Conservation (phyloP, 2,329 filamentous ascomycete species). For the Colletotrichum gigasporum region DNA sequence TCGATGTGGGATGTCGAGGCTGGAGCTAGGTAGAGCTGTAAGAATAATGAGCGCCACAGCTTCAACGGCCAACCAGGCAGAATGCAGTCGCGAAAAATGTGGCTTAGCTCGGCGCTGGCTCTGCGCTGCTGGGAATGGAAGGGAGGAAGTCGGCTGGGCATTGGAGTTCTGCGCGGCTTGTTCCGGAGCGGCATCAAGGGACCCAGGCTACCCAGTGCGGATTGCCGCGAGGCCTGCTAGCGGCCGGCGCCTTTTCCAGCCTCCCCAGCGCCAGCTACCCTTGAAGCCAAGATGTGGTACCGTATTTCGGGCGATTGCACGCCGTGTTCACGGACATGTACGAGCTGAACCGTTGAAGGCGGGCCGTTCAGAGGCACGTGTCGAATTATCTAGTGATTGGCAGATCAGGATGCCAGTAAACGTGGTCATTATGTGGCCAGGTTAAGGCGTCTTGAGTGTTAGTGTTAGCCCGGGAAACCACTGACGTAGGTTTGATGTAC, state of each 20-base stretch:
- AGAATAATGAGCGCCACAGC: background rate
- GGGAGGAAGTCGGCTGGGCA: background rate
- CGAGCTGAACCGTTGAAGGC: background rate
- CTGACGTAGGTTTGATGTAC: background rate
- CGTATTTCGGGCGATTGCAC: background rate
- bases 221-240: background rate
- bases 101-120: background rate
- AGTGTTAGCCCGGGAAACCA: background rate
- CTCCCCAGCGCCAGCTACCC: background rate
- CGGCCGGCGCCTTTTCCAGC: background rate
- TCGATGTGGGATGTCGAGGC: slow-evolving; percentile 2
- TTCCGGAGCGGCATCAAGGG: slow-evolving; percentile 1
- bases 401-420: background rate
- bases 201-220: slow-evolving; percentile 9
- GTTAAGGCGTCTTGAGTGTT: background rate
- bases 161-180: slow-evolving; percentile 5
- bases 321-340: background rate
- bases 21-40: slow-evolving; percentile 4
- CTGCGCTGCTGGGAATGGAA: background rate
- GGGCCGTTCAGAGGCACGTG: background rate
- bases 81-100: background rate
- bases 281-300: background rate
- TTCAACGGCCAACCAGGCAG: background rate
- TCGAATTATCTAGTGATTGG: no score
- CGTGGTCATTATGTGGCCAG: background rate